A percentile compares a stretch with the other conserved stretches of the same genome.
Conservation (phyloP, 257 asterid species). For the Misopates orontium region DNA sequence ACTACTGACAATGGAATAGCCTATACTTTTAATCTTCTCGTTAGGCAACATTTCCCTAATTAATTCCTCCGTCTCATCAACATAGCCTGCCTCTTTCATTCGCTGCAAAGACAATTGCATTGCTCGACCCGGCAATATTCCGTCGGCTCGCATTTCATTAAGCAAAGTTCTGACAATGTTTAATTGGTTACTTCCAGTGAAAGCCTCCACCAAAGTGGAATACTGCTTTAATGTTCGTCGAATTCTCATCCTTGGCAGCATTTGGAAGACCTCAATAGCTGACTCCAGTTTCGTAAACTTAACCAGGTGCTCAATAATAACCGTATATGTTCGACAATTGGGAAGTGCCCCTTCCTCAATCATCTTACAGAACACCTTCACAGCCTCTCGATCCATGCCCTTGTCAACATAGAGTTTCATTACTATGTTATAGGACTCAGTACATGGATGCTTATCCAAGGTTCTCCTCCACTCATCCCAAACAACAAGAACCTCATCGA, state of each 20-base stretch:
- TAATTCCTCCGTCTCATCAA: constrained; percentile 52
- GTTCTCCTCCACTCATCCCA: constrained; percentile 84
- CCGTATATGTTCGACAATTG: constrained; percentile 75
- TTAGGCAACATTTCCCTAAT: constrained; percentile 71
- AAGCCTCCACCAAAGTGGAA: constrained; percentile 63
- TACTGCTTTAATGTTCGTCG: constrained; percentile 76
- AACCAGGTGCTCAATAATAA: constrained; percentile 77
- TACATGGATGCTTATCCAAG: constrained; percentile 60
- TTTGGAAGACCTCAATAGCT: constrained; percentile 60
- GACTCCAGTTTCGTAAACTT: constrained; percentile 50
- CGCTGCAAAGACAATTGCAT: constrained; percentile 60
- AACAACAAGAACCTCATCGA: constrained; percentile 51
- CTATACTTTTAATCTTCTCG: constrained; percentile 58
- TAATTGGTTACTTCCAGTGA: constrained; percentile 39
- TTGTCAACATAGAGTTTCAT: constrained; percentile 67
- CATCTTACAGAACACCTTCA: constrained; percentile 53
- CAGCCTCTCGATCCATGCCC: constrained; percentile 67
- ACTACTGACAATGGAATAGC: constrained; percentile 41
- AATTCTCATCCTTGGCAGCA: constrained; percentile 73
- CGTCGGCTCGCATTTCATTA: constrained; percentile 79
- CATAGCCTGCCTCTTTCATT: constrained; percentile 70
- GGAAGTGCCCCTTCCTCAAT: constrained; percentile 89
- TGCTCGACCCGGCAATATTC: constrained; percentile 81
- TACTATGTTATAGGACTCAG: constrained; percentile 78
- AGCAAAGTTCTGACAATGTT: constrained; percentile 63